Percentiles rank a stretch among this genome's conserved stretches.
phyloP scores from a whole-genome alignment of 2,329 filamentous ascomycete genomes.

The Xylariaceae sp. region DNA sequence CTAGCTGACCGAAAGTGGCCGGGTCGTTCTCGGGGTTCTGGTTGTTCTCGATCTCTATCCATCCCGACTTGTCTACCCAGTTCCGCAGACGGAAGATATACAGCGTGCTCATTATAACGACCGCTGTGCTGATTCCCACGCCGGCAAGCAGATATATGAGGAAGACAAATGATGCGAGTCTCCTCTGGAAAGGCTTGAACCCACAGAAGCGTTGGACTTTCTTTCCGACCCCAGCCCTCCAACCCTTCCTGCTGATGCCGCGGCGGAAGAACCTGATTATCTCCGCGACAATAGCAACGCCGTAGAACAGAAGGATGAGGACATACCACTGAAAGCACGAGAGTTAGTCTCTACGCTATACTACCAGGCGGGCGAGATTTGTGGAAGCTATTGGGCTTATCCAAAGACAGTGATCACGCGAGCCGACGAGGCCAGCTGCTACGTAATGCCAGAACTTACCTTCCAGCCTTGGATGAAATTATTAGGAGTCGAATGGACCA shows the following conservation, averaged over 20 bases:
- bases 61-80: conserved; percentile 24
- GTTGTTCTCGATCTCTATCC: conserved; percentile 16
- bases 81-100: conserved; percentile 25
- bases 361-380: no score
- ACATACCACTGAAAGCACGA: no score
- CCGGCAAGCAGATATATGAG: conserved; percentile 19
- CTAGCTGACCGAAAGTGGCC: conserved; percentile 30
- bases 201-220: conserved; percentile 5
- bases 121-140: conserved; percentile 18
- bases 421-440: no score
- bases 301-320: conserved; percentile 21
- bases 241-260: conserved; percentile 10
- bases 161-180: conserved; percentile 10
- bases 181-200: conserved; percentile 6
- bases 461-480: conserved; percentile 24
- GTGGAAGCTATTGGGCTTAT: no score
- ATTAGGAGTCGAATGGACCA: conserved; percentile 11
- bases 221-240: conserved; percentile 9
- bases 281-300: conserved; percentile 19
- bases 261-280: conserved; percentile 16
- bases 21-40: conserved; percentile 28
- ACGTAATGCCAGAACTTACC: no score
- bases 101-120: conserved; percentile 12
- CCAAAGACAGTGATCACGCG: no score
- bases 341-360: no score